Base-by-base conservation (phyloP, 306 rosid species). In the Prosopis cineraria region DNA sequence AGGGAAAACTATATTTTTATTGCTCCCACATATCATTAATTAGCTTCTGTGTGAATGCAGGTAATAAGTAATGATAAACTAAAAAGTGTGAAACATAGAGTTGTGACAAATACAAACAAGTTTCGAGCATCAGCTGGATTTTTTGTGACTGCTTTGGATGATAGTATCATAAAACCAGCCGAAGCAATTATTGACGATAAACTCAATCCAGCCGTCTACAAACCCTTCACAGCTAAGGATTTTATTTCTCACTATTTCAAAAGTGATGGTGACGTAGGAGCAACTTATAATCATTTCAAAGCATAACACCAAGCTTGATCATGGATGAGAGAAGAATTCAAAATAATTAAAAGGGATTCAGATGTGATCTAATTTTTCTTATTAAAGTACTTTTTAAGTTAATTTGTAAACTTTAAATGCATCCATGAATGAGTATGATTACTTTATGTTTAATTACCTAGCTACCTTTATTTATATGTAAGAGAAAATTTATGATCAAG, bases 1-100 rank as follows among this genome's bases (percentile, higher is more conserved):
- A n/a, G n/a, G n/a, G n/a, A n/a, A n/a, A n/a, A n/a, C n/a, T n/a
- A n/a, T n/a, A n/a, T n/a, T n/a, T n/a, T n/a, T n/a, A n/a, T n/a
- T n/a, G n/a, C n/a, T n/a, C n/a, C n/a, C n/a, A n/a, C n/a, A n/a
- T n/a, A 22, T 20, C 1, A 22, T 53, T 53, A 22, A 20, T 53
- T 2, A 9, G 12, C 3, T 55, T 50, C 5, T 67, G 0, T 58
- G 34, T 58, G 19, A 11, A n/a, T 58, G 65, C 78, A 74, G 71
- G 78, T 74, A 12, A 75, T 44, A 8, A 62, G 36, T 45, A 56
- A 75, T 64, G 78, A 80, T 16, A 59, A 59, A 10, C 20, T 59
- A 14, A 37, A 37, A 66, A 85, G 90, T 24, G 84, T 68, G 1
- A 88, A 87, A 24, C 96, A 89, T 37, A 7, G 93, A 20, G 96